A percentile compares a stretch with the other conserved stretches of the same genome.
Evolutionary conservation across 1,284 basidiomycete genomes (phyloP).

Genomic region (Cutaneotrichosporon cutaneum): DNA sequence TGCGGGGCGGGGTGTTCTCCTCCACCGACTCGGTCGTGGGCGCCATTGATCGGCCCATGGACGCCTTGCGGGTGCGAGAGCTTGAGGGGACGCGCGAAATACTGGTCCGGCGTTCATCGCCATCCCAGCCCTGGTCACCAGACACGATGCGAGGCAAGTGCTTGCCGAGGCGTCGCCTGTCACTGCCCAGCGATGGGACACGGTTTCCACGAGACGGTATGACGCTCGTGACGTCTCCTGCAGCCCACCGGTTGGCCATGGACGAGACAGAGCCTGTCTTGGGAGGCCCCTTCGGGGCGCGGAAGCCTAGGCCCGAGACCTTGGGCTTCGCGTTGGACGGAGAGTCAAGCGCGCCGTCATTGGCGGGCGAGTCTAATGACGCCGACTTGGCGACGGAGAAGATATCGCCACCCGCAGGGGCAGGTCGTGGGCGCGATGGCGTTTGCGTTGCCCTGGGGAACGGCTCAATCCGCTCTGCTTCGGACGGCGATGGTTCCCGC

Average conservation of each 20-base stretch:
- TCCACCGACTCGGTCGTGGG: constrained; percentile 10
- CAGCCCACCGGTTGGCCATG: constrained; percentile 21
- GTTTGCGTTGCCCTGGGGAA: background rate
- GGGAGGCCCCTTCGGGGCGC: constrained; percentile 23
- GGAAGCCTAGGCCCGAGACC: constrained; percentile 20
- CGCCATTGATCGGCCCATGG: constrained; percentile 27
- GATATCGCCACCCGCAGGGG: constrained; percentile 7
- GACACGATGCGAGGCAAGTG: constrained; percentile 54
- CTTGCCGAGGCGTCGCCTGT: constrained; percentile 48
- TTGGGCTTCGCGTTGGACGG: constrained; percentile 13
- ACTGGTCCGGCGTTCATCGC: constrained; percentile 23
- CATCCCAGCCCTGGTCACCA: constrained; percentile 49
- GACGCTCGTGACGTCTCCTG: constrained; percentile 7
- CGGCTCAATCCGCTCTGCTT: background rate
- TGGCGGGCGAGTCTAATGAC: background rate
- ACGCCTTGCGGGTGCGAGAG: constrained; percentile 28
- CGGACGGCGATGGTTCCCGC: background rate
- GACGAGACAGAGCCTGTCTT: constrained; percentile 20
- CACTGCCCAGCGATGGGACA: constrained; percentile 26
- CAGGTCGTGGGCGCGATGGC: background rate
- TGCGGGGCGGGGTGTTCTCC: constrained; percentile 23
- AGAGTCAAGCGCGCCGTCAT: background rate
- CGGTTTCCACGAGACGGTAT: constrained; percentile 13
- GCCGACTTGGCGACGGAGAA: constrained; percentile 15
- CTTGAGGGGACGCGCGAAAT: constrained; percentile 12